Evolutionary conservation across 83 land plant species (phyloP).

Genomic region (Isoetes engelmannii): DNA sequence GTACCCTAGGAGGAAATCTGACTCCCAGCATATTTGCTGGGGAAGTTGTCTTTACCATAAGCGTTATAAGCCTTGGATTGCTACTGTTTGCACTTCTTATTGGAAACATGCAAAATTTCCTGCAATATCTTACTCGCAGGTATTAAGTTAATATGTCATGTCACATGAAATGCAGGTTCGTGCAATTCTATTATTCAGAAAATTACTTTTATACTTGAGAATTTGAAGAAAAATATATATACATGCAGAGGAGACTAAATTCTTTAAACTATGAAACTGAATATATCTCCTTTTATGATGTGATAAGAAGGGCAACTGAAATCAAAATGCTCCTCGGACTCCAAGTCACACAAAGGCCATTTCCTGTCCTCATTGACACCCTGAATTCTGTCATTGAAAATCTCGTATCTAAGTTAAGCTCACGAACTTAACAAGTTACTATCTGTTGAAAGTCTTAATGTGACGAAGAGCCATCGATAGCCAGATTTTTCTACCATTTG

Average conservation of each 20-base stretch:
- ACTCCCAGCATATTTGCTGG: background rate
- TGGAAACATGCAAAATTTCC: background rate
- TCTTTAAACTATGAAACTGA: background rate
- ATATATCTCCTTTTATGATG: background rate
- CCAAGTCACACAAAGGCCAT: too few species aligned
- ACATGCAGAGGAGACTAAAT: background rate
- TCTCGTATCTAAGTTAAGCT: too few species aligned
- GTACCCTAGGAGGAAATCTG: slow-evolving; percentile 2
- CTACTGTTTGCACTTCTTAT: slow-evolving; percentile 1
- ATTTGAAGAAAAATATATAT: background rate
- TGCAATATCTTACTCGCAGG: slow-evolving; percentile 2
- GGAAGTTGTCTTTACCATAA: slow-evolving; percentile 2
- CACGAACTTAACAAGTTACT: too few species aligned
- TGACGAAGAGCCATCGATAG: background rate
- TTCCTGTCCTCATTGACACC: too few species aligned
- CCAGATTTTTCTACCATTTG: background rate
- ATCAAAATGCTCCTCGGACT: too few species aligned
- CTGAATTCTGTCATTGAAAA: too few species aligned
- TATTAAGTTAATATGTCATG: background rate
- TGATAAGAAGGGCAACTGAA: background rate
- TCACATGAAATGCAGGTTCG: too few species aligned
- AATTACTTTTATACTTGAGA: background rate
- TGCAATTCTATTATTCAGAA: too few species aligned
- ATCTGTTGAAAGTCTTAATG: too few species aligned
- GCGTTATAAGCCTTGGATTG: background rate